phyloP scores from a whole-genome alignment of 306 rosid genomes.

The Sphenostylis stenocarpa region DNA sequence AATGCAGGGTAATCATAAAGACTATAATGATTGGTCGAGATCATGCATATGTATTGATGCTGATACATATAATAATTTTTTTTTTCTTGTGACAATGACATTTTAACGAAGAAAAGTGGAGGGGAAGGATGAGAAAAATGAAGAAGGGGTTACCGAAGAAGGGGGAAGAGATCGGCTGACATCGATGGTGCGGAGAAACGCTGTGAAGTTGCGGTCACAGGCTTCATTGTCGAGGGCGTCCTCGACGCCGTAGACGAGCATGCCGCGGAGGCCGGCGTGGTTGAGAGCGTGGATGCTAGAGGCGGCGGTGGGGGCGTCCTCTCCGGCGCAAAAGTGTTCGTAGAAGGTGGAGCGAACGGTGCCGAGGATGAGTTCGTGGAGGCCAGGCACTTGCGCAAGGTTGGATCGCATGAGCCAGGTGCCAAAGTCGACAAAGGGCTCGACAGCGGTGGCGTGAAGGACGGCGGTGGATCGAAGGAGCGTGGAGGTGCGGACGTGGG shows the following conservation, averaged over 20 bases:
- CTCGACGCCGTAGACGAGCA: constrained; percentile 81
- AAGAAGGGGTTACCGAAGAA: constrained; percentile 53
- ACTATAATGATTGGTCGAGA: neutral
- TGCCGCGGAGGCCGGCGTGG: constrained; percentile 65
- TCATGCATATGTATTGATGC: neutral
- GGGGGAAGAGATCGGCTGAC: constrained; percentile 69
- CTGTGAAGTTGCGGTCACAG: constrained; percentile 58
- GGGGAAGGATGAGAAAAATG: neutral
- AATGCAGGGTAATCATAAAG: no score
- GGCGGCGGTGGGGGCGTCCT: constrained; percentile 52
- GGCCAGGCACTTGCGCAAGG: constrained; percentile 44
- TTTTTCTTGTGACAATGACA: neutral
- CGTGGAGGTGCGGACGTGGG: constrained; percentile 39
- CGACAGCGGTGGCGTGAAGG: constrained; percentile 71
- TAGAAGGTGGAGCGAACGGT: constrained; percentile 46
- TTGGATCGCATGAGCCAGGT: constrained; percentile 71
- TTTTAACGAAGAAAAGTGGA: neutral
- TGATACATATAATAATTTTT: neutral
- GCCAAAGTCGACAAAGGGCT: constrained; percentile 79
- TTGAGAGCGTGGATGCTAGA: constrained; percentile 40
- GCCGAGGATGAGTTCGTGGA: constrained; percentile 27
- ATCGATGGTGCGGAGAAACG: constrained; percentile 61
- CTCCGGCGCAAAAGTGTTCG: constrained; percentile 85
- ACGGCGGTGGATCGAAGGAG: constrained; percentile 65
- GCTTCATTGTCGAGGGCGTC: constrained; percentile 61